Base-by-base conservation (phyloP, 768 basidiomycete genomes). In the Auricularia cornea region DNA sequence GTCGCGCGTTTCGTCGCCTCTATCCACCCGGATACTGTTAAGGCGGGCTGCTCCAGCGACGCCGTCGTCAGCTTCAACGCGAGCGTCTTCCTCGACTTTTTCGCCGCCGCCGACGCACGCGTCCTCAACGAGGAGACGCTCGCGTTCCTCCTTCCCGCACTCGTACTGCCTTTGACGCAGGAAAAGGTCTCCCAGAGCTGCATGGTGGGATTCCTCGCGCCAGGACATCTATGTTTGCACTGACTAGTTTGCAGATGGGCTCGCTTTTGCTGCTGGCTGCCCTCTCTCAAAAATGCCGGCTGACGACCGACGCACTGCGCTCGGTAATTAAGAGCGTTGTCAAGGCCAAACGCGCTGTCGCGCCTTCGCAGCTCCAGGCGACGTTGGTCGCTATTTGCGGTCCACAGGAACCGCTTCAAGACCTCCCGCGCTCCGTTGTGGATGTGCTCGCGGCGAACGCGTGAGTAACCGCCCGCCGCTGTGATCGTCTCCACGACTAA, bases 31-130 rank as follows among this genome's bases (percentile, higher is more conserved):
- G 65, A 66, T 11, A 72, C 74, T 11, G 62, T 71, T 40, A 70
- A 69, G 23, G 80, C 85, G 0, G 63, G 88, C 61, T 83, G 84
- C 69, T 68, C 76, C 66, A 73, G 71, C 12, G 66, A 70, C 18
- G 71, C 69, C 3, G 75, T 98, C 18, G 73, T 93, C 52, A 86
- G 86, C 1, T 98, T 98, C 76, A 91, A 92, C 72, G 83, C 89
- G 6, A 87, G 89, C 6, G 83, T 83, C 0, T 75, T 93, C 52
- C 83, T 94, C 35, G 93, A 92, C 44, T 95, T 89, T 69, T 79
- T 99, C 41, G 82, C 84, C 40, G 76, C 80, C 52, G 77, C 72
- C 35, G 54, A 57, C 28, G 26, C 26, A 20, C 80, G 86, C 62
- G 66, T 71, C 3, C 69, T 90, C 33, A 84, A 89, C 67, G 89